Conservation (phyloP, 192 early-diverging fungal species). For the Rhizoclosmatium globosum region DNA sequence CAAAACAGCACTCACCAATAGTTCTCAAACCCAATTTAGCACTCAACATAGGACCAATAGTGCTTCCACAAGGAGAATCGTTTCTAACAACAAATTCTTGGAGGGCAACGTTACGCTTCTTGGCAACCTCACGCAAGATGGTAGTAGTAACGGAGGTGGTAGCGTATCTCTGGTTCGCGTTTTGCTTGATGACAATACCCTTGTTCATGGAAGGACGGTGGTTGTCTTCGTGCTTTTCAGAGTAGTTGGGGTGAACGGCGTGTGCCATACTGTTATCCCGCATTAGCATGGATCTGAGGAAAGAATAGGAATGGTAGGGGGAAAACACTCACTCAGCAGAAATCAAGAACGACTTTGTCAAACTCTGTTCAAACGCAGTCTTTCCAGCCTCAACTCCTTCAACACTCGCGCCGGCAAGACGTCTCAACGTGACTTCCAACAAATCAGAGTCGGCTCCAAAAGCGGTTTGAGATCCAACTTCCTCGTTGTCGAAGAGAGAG, state of each 20-base stretch:
- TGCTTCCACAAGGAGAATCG: slow-evolving; percentile 94
- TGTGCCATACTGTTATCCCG: slow-evolving; percentile 85
- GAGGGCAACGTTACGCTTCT: slow-evolving; percentile 78
- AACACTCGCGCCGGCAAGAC: slow-evolving; percentile 45
- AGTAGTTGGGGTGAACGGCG: slow-evolving; percentile 88
- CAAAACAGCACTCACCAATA: slow-evolving; percentile 65
- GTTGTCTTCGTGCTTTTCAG: slow-evolving; percentile 92
- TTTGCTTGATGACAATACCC: slow-evolving; percentile 95
- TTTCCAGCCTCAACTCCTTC: slow-evolving; percentile 42
- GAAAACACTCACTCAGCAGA: slow-evolving; percentile 57
- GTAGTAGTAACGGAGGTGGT: slow-evolving; percentile 62
- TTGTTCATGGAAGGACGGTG: slow-evolving; percentile 88
- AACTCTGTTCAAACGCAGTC: slow-evolving; percentile 82
- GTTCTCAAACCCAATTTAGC: slow-evolving; percentile 94
- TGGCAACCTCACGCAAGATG: slow-evolving; percentile 72
- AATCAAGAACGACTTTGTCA: slow-evolving; percentile 87
- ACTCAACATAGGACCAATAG: slow-evolving; percentile 97
- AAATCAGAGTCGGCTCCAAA: slow-evolving; percentile 95
- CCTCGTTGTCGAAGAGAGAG: slow-evolving; percentile 98
- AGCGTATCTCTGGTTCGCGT: slow-evolving; percentile 90
- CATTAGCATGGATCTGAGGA: slow-evolving; percentile 35
- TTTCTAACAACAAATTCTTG: slow-evolving; percentile 88
- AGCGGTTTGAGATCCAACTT: slow-evolving; percentile 91
- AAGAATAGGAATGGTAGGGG: neutral
- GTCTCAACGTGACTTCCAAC: slow-evolving; percentile 54